These are phyloP conservation scores for Corynespora cassiicola DNA, from an alignment of 2,329 filamentous ascomycete genomes.

Conservation along the genomic window DNA sequence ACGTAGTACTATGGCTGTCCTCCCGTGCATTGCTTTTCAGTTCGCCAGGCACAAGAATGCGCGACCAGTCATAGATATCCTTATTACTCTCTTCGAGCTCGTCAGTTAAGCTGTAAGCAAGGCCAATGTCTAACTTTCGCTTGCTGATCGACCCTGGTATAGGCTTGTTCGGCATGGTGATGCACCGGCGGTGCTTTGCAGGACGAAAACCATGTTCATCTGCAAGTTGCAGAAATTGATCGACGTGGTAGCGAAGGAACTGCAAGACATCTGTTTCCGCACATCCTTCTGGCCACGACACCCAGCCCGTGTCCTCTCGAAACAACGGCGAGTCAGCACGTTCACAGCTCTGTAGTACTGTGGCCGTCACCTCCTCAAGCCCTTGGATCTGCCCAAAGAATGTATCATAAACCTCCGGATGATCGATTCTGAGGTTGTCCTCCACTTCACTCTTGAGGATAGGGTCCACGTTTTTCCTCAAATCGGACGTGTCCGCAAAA, in stretches of 20 bases:
- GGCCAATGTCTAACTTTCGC: slow-evolving; percentile 13
- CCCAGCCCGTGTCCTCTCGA: slow-evolving; percentile 25
- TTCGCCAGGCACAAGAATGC: slow-evolving; percentile 55
- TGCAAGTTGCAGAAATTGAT: slow-evolving; percentile 12
- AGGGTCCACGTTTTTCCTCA: slow-evolving; percentile 10
- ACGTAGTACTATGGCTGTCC: slow-evolving; percentile 42
- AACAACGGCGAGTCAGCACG: slow-evolving; percentile 8
- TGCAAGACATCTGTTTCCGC: slow-evolving; percentile 31
- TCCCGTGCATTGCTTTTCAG: slow-evolving; percentile 55
- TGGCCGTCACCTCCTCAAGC: slow-evolving; percentile 9
- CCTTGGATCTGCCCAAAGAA: slow-evolving; percentile 10
- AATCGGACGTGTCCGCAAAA: slow-evolving; percentile 10
- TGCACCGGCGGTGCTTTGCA: slow-evolving; percentile 9
- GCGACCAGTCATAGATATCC: slow-evolving; percentile 50
- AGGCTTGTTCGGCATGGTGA: slow-evolving; percentile 13
- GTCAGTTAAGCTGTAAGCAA: slow-evolving; percentile 3
- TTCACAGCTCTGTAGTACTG: slow-evolving; percentile 11
- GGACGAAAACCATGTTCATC: slow-evolving; percentile 11
- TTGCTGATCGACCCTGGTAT: slow-evolving; percentile 13
- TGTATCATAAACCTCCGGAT: slow-evolving; percentile 7
- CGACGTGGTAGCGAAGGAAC: slow-evolving; percentile 10
- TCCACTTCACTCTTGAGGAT: slow-evolving; percentile 13
- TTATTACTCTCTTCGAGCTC: slow-evolving; percentile 5
- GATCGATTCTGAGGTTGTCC: slow-evolving; percentile 10
- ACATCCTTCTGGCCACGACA: slow-evolving; percentile 31